Evolutionary conservation across 805 yeast species (phyloP).

Genomic region (Metschnikowia cerradonensis): DNA sequence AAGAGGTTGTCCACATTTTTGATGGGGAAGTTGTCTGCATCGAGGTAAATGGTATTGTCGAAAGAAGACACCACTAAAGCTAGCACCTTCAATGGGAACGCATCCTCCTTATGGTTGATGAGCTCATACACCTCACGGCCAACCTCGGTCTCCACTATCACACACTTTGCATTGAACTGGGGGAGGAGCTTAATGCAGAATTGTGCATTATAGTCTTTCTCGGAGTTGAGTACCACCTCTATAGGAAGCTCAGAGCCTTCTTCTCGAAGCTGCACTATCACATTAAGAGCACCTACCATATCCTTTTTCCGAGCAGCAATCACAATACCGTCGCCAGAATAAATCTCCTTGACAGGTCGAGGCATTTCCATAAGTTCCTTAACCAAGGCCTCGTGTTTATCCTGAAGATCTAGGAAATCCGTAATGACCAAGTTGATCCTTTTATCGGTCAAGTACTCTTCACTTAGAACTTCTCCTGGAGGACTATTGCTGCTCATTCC

Average conservation of each 20-base stretch:
- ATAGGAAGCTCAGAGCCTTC: slow-evolving; percentile 42
- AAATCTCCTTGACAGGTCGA: slow-evolving; percentile 24
- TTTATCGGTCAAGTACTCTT: slow-evolving; percentile 8
- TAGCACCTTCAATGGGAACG: slow-evolving; percentile 39
- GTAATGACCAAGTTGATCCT: slow-evolving; percentile 16
- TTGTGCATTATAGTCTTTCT: slow-evolving; percentile 36
- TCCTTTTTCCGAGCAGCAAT: slow-evolving; percentile 27
- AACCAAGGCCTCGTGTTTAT: slow-evolving; percentile 26
- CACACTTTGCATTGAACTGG: slow-evolving; percentile 59
- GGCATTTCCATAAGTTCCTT: slow-evolving; percentile 22
- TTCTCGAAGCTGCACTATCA: slow-evolving; percentile 34
- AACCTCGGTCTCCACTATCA: slow-evolving; percentile 45
- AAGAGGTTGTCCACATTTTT: slow-evolving; percentile 36
- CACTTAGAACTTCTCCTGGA: slow-evolving; percentile 1
- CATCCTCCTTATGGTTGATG: slow-evolving; percentile 20
- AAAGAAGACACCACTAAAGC: slow-evolving; percentile 46
- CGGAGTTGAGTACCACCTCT: slow-evolving; percentile 40
- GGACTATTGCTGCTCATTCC: slow-evolving; percentile 6
- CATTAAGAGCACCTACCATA: slow-evolving; percentile 28
- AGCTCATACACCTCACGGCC: slow-evolving; percentile 43
- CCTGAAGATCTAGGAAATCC: slow-evolving; percentile 21
- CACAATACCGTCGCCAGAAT: slow-evolving; percentile 33
- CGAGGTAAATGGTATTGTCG: slow-evolving; percentile 42
- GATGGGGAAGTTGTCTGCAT: slow-evolving; percentile 46
- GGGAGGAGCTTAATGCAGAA: slow-evolving; percentile 63